Percentiles rank a stretch among this genome's conserved stretches.
Evolutionary conservation across 768 basidiomycete genomes (phyloP).

Genomic region (Rhizopogon vulgaris): DNA sequence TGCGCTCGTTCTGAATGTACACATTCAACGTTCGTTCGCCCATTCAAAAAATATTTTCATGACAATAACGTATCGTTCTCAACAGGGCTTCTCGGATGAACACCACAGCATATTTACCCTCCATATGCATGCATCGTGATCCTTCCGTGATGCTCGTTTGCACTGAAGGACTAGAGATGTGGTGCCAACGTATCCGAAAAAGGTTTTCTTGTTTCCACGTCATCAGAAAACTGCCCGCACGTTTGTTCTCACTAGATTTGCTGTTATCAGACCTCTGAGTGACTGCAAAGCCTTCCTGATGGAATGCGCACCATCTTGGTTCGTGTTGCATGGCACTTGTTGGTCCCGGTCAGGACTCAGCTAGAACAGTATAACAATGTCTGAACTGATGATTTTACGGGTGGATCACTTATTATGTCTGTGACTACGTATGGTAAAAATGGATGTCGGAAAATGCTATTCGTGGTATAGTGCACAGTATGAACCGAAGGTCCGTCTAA

Average conservation of each 20-base stretch:
- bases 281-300: no score
- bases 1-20: no score
- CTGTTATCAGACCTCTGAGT: no score
- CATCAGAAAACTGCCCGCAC: not conserved
- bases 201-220: not conserved
- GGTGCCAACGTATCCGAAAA: not conserved
- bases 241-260: no score
- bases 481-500: not conserved
- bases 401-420: no score
- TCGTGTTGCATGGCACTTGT: no score
- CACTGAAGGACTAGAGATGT: not conserved
- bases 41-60: not conserved
- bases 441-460: not conserved
- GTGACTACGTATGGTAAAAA: not conserved
- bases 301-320: no score
- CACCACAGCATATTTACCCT: not conserved
- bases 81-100: not conserved
- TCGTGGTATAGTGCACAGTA: not conserved
- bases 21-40: no score
- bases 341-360: no score
- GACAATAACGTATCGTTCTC: not conserved
- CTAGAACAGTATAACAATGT: no score
- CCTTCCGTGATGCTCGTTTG: not conserved
- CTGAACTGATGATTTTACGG: no score
- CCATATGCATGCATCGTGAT: not conserved